A percentile compares a stretch with the other conserved stretches of the same genome.
These are phyloP conservation scores for Xylariaceae sp. DNA, from an alignment of 2,329 filamentous ascomycete genomes.

Conservation along the genomic window DNA sequence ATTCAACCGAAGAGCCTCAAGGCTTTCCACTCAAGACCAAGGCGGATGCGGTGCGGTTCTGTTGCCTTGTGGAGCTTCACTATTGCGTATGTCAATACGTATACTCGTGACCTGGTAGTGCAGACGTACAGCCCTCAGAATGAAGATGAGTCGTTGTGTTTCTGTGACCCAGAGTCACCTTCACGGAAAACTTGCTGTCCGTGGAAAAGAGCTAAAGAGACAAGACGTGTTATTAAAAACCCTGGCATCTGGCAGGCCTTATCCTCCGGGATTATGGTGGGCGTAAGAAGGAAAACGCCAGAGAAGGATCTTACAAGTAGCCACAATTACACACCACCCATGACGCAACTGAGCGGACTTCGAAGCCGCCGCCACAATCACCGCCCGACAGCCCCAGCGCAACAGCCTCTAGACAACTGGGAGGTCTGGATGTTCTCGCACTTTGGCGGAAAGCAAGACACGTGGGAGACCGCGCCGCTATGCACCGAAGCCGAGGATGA, in stretches of 20 bases:
- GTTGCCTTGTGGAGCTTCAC: constrained; percentile 67
- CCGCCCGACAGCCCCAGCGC: constrained; percentile 24
- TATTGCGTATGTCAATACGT: constrained; percentile 65
- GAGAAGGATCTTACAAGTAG: constrained; percentile 31
- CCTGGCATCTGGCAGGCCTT: constrained; percentile 71
- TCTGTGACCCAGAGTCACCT: constrained; percentile 52
- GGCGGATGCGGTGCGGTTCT: constrained; percentile 59
- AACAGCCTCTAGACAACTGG: constrained; percentile 48
- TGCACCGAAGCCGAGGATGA: constrained; percentile 48
- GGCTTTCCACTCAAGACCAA: constrained; percentile 61
- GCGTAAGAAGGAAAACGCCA: constrained; percentile 58
- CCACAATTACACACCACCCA: constrained; percentile 26
- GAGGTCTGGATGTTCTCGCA: constrained; percentile 61
- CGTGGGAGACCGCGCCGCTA: constrained; percentile 54
- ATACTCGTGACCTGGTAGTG: constrained; percentile 67
- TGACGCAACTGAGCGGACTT: constrained; percentile 33
- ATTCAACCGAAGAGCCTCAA: constrained; percentile 66
- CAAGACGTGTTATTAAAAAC: constrained; percentile 60
- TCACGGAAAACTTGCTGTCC: constrained; percentile 53
- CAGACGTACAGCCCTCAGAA: constrained; percentile 65
- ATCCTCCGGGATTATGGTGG: constrained; percentile 65
- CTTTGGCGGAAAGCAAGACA: constrained; percentile 48
- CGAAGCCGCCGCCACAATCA: constrained; percentile 38
- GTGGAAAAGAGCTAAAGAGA: constrained; percentile 59
- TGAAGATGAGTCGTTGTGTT: constrained; percentile 62